A percentile compares a stretch with the other conserved stretches of the same genome.
Conservation (phyloP, 345 rosid genomes). For the Eucalyptus virginea region DNA sequence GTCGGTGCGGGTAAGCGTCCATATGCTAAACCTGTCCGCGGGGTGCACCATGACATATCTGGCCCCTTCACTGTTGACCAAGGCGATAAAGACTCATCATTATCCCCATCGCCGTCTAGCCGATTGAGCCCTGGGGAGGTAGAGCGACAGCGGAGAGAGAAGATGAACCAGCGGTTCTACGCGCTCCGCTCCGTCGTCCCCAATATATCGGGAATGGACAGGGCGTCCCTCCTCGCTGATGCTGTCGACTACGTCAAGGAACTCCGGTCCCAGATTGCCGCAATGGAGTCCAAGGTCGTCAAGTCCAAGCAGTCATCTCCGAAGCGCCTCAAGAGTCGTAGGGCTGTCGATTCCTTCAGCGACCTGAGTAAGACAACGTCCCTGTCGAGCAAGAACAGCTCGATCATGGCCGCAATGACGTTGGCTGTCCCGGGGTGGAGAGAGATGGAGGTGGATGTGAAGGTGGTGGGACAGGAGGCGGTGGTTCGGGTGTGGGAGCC, state of each 20-base stretch:
- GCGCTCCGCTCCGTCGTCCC: neutral
- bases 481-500: neutral
- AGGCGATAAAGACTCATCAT: neutral
- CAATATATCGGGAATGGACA: neutral
- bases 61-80: too few relatives aligned
- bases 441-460: neutral
- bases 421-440: neutral
- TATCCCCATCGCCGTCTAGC: neutral
- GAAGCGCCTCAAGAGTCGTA: neutral
- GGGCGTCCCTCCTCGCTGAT: neutral
- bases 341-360: neutral
- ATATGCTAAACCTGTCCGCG: neutral
- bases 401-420: too few relatives aligned
- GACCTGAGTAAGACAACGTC: neutral
- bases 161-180: neutral
- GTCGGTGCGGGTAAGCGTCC: neutral
- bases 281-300: neutral
- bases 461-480: neutral
- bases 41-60: neutral
- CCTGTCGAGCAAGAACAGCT: neutral
- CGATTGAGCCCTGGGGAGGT: neutral
- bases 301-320: neutral
- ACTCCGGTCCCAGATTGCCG: neutral
- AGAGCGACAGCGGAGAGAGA: neutral
- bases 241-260: neutral